phyloP scores from a whole-genome alignment of 768 basidiomycete species.

The Mycena epipterygia region DNA sequence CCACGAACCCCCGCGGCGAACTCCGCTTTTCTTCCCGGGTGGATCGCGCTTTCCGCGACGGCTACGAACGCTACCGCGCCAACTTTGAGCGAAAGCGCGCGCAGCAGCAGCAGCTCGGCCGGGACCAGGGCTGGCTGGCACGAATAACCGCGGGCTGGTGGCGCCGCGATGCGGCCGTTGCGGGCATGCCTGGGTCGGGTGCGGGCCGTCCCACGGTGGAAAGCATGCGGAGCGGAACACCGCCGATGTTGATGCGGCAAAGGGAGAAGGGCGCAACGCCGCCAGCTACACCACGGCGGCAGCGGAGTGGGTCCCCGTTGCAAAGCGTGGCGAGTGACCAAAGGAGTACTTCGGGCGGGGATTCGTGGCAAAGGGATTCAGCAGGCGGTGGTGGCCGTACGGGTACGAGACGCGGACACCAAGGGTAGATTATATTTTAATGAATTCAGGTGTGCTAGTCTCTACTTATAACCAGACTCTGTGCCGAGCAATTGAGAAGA shows the following conservation, averaged over 20 bases:
- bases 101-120: constrained; percentile 64
- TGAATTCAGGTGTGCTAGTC: not conserved
- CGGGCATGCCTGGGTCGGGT: not conserved
- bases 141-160: constrained; percentile 37
- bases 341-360: not conserved
- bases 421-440: not conserved
- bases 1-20: constrained; percentile 93
- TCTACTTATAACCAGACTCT: too few species aligned
- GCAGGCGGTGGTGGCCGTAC: not conserved
- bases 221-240: constrained; percentile 49
- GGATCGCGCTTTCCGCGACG: constrained; percentile 84
- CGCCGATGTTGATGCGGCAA: constrained; percentile 41
- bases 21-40: constrained; percentile 96
- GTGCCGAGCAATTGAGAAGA: too few species aligned
- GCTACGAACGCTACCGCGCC: constrained; percentile 92
- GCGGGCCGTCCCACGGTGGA: constrained; percentile 1
- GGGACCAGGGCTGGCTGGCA: constrained; percentile 47
- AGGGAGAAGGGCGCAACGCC: constrained; percentile 6
- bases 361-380: not conserved
- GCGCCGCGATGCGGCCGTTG: constrained; percentile 1
- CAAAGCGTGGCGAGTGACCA: not conserved
- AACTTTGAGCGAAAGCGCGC: constrained; percentile 87
- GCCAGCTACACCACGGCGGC: constrained; percentile 11
- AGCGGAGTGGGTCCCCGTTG: constrained; percentile 18
- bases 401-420: not conserved